Conservation (phyloP, 1,284 basidiomycete species). For the Inonotus hispidus region DNA sequence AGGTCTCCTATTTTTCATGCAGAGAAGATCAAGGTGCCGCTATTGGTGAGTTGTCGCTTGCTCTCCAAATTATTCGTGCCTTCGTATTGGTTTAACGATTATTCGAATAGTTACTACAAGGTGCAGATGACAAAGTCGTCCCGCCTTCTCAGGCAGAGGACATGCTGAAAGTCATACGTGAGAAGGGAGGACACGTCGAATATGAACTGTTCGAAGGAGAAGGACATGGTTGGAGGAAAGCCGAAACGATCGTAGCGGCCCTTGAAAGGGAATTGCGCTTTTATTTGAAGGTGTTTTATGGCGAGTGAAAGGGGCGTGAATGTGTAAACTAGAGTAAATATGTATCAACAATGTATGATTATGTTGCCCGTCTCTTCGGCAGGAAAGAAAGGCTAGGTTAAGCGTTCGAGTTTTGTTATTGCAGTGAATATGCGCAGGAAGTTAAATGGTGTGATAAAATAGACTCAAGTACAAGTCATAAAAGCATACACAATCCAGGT, state of each 20-base stretch:
- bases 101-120: conserved; percentile 45
- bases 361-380: too few relatives aligned
- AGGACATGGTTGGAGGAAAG: conserved; percentile 50
- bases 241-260: conserved; percentile 39
- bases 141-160: conserved; percentile 48
- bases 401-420: too few relatives aligned
- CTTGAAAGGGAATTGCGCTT: conserved; percentile 40
- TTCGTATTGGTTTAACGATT: not conserved
- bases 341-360: too few relatives aligned
- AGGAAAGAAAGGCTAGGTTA: too few relatives aligned
- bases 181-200: conserved; percentile 40
- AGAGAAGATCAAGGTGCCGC: conserved; percentile 42
- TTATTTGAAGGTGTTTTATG: conserved; percentile 27
- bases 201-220: conserved; percentile 48
- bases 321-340: not conserved
- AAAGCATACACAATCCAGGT: too few relatives aligned
- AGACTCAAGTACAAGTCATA: too few relatives aligned
- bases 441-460: too few relatives aligned
- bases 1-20: conserved; percentile 49
- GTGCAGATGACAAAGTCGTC: conserved; percentile 50
- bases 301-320: not conserved
- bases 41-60: conserved; percentile 36
- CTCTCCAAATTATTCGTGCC: not conserved
- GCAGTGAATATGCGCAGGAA: too few relatives aligned
- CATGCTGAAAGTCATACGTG: conserved; percentile 39